These are phyloP conservation scores for Apium graveolens DNA, from an alignment of 129 eudicot species.

Conservation along the genomic window DNA sequence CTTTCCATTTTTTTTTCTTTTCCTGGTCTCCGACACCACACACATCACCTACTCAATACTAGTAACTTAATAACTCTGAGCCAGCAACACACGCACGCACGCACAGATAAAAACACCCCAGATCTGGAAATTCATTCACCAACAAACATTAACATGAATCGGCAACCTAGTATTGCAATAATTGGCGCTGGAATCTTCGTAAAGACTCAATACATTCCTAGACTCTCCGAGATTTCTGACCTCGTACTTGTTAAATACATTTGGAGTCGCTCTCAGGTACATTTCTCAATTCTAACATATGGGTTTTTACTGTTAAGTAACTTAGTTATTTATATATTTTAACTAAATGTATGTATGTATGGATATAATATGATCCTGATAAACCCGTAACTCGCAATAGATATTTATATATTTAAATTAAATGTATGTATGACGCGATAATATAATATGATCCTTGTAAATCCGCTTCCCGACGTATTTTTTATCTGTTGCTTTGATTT, in stretches of 20 bases:
- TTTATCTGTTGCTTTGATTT: too few relatives aligned
- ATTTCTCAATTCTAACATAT: not conserved
- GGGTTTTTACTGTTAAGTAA: not conserved
- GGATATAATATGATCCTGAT: not conserved
- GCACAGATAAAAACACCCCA: not conserved
- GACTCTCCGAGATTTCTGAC: constrained; percentile 79
- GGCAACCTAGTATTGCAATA: constrained; percentile 62
- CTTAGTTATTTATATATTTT: not conserved
- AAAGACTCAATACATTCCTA: constrained; percentile 71
- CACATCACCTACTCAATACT: not conserved
- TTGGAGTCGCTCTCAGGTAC: constrained; percentile 92
- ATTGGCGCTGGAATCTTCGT: constrained; percentile 95
- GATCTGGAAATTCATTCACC: not conserved
- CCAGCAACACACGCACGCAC: not conserved
- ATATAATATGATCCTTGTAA: too few relatives aligned
- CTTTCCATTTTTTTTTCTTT: too few relatives aligned
- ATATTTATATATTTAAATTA: too few relatives aligned
- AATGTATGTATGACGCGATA: too few relatives aligned
- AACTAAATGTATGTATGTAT: not conserved
- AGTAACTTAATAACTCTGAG: not conserved
- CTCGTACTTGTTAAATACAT: constrained; percentile 51
- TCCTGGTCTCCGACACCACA: too few relatives aligned
- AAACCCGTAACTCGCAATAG: too few relatives aligned
- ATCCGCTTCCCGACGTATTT: too few relatives aligned
- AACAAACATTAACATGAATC: constrained; percentile 16